Evolutionary conservation across 768 basidiomycete genomes (phyloP), one percentile per base, ranked within the genome.

Genomic region (Neoboletus magnificus): DNA sequence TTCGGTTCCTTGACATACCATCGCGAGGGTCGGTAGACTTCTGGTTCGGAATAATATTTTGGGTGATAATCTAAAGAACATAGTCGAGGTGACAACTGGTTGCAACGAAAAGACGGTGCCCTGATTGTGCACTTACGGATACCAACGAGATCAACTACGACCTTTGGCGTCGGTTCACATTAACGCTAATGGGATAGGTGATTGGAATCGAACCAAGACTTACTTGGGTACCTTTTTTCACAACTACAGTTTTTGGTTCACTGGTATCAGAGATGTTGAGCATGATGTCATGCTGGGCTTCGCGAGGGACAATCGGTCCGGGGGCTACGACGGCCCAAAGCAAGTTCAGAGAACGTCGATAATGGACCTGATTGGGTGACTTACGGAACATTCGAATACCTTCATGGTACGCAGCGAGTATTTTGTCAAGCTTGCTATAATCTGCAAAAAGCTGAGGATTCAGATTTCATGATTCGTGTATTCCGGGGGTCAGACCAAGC

Each of bases 1-100:
- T 35, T 29, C 18, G 45, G 52, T 37, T 49, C 52, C 46, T 49
- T 69, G 30, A 47, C 23, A 32, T 73, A 71, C 76, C 76, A 77
- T 41, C 77, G 62, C n/a, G 69, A 70, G 1, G 76, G 76, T 30
- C 65, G 61, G 52, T 67, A 76, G 35, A 64, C 61, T 25, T 68
- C 60, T 6, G 76, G 77, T 5, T 76, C 71, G 5, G 67, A 42
- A 54, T 71, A 73, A 50, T 71, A 66, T 7, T 62, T 60, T 4
- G 73, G 61, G 55, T 74, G 70, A 60, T 74, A 67, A 29, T 73
- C 76, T 76, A 53, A 33, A 36, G 5, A 29, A 43, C 22, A 50
- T 9, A 18, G 35, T 27, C 27, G 52, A 8, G 23, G 33, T 63
- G 23, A 40, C 23, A 5, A 15, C 10, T 22, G 15, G 5, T 32